Percentiles rank a stretch among this genome's conserved stretches.
These are phyloP conservation scores for Puccinia horiana DNA, from an alignment of 1,284 basidiomycete genomes.

Conservation along the genomic window DNA sequence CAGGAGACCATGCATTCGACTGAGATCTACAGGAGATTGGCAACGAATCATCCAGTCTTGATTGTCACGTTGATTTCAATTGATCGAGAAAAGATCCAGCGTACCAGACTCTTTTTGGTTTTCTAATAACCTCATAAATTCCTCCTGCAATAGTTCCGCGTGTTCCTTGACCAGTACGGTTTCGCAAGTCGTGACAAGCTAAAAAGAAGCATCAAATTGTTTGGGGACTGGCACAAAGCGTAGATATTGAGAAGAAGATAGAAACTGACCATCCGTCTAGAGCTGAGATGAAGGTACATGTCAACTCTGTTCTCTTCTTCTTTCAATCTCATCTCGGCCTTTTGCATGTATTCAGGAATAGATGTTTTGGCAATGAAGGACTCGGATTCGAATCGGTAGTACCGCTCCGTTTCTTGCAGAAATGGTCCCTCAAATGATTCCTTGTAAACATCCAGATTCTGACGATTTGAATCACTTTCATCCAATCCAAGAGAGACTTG, in stretches of 20 bases:
- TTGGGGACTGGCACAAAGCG: not conserved
- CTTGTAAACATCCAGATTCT: slow-evolving; percentile 90
- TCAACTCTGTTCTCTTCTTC: slow-evolving; percentile 97
- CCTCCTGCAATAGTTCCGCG: slow-evolving; percentile 84
- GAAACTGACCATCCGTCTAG: slow-evolving; percentile 51
- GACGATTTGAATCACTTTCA: slow-evolving; percentile 83
- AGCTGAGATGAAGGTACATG: slow-evolving; percentile 77
- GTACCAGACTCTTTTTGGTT: slow-evolving; percentile 69
- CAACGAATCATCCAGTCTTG: not conserved
- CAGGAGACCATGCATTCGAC: slow-evolving; percentile 90
- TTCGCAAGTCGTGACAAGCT: slow-evolving; percentile 86
- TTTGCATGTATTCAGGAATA: slow-evolving; percentile 94
- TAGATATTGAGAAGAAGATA: slow-evolving; percentile 70
- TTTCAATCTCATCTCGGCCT: slow-evolving; percentile 84
- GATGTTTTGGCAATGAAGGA: slow-evolving; percentile 85
- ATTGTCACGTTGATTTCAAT: not conserved
- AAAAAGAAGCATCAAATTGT: slow-evolving; percentile 2
- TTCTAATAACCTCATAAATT: slow-evolving; percentile 88
- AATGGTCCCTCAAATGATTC: slow-evolving; percentile 88
- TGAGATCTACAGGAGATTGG: slow-evolving; percentile 66
- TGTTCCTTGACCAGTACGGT: slow-evolving; percentile 88
- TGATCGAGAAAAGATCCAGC: slow-evolving; percentile 60
- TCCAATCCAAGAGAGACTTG: slow-evolving; percentile 89
- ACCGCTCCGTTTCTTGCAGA: slow-evolving; percentile 81
- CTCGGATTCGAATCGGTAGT: slow-evolving; percentile 88